Conservation (phyloP, 345 rosid genomes). For the Citrus trifoliata region DNA sequence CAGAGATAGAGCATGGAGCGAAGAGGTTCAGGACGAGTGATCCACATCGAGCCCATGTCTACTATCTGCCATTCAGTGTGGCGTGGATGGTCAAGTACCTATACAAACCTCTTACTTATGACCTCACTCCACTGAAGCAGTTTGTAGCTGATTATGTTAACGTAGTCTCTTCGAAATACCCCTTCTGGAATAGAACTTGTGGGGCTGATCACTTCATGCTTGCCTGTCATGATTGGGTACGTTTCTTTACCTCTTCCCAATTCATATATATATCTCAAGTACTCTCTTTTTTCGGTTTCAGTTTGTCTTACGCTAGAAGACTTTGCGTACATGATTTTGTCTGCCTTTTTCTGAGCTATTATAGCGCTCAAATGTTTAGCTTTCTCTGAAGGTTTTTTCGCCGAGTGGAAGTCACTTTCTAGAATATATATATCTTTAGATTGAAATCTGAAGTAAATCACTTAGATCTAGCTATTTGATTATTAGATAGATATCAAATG, state of each 20-base stretch:
- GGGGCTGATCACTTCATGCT: slow-evolving; percentile 95
- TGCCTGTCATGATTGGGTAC: slow-evolving; percentile 88
- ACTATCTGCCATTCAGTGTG: slow-evolving; percentile 85
- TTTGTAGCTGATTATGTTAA: slow-evolving; percentile 70
- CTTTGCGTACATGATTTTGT: not conserved
- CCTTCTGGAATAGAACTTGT: slow-evolving; percentile 70
- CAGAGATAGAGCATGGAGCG: slow-evolving; percentile 60
- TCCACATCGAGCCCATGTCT: slow-evolving; percentile 58
- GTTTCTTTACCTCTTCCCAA: not conserved
- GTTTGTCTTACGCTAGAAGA: not conserved
- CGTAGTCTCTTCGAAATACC: slow-evolving; percentile 56
- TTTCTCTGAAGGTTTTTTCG: not conserved
- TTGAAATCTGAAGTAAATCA: not conserved
- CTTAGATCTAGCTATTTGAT: not conserved
- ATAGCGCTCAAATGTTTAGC: not conserved
- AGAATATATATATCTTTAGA: too few relatives aligned
- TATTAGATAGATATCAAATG: not conserved
- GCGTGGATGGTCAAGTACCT: slow-evolving; percentile 70
- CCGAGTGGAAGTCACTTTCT: not conserved
- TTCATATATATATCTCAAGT: not conserved
- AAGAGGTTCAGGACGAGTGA: slow-evolving; percentile 53
- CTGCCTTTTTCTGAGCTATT: not conserved
- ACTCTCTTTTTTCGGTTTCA: not conserved
- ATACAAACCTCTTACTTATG: slow-evolving; percentile 35
- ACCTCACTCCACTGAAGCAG: slow-evolving; percentile 42